Base-by-base conservation (phyloP, 345 rosid species). In the Limnanthes douglasii region DNA sequence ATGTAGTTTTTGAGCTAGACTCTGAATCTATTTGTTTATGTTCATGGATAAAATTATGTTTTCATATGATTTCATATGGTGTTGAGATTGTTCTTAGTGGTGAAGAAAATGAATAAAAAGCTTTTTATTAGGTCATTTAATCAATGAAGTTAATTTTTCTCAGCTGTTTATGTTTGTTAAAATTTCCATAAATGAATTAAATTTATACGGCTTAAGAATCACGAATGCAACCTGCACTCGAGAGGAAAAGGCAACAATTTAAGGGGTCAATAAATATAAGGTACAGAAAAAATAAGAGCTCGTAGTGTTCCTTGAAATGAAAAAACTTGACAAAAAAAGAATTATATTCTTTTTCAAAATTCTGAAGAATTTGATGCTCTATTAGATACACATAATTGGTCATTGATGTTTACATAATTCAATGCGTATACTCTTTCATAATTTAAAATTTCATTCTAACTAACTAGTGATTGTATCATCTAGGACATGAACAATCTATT, bases 281-380 rank as follows among this genome's bases (percentile, higher is more conserved):
- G n/a, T n/a, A n/a, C n/a, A n/a, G n/a, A n/a, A n/a, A n/a, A 96
- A 90, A 51, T 96, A 90, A 37, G 96, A 85, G 53, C 88, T 85
- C 4, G 70, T 84, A 3, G 36, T 90, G 71, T 90, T 90, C 49
- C 82, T 78, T 14, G 99, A 90, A 69, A 90, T 90, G 96, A 73
- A 67, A 20, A 73, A 68, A 35, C 76, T 79, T 8, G 99, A 85
- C 65, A 75, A 81, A 56, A 88, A 85, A 24, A 74, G 10, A 64
- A 42, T 9, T 65, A 41, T 57, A 70, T 75, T 30, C 72, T 86
- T 20, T 54, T 75, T 9, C 46, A 70, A 34, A 65, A 59, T 50
- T 41, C 77, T 17, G 78, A 69, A 41, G 93, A 81, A 28, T 73
- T 77, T 6, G 73, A 78, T 11, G 51, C 73, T 16, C 83, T 94